Conservation (phyloP, 2,329 filamentous ascomycete genomes). For the Alternaria novae-zelandiae region DNA sequence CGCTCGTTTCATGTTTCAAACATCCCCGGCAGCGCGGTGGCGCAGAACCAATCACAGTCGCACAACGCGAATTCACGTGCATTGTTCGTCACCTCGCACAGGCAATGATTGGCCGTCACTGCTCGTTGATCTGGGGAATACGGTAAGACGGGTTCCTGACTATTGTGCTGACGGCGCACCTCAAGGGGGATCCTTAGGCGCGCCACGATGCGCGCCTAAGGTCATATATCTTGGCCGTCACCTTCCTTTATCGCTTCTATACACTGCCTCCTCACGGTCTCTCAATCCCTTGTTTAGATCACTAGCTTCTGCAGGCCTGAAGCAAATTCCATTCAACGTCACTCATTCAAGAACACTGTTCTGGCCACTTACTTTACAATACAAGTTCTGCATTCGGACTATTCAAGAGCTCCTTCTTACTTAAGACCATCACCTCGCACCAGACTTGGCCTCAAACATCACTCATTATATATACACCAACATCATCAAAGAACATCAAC, state of each 20-base stretch:
- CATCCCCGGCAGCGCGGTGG: slow-evolving; percentile 6
- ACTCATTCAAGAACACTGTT: slow-evolving; percentile 8
- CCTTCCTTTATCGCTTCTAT: neutral
- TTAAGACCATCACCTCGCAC: neutral
- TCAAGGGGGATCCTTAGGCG: slow-evolving; percentile 8
- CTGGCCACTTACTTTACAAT: neutral
- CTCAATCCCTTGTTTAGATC: slow-evolving; percentile 15
- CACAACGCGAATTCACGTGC: slow-evolving; percentile 18
- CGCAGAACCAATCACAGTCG: slow-evolving; percentile 23
- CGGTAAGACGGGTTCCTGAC: neutral
- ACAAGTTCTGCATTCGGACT: neutral
- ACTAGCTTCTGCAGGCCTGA: slow-evolving; percentile 20
- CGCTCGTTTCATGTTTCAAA: slow-evolving; percentile 36
- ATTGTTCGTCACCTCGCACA: neutral
- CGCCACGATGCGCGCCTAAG: neutral
- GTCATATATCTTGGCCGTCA: slow-evolving; percentile 16
- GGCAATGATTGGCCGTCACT: slow-evolving; percentile 19
- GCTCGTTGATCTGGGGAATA: neutral
- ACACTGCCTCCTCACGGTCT: slow-evolving; percentile 22
- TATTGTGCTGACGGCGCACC: neutral
- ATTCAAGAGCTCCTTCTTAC: neutral
- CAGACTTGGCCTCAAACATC: neutral
- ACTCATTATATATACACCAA: neutral
- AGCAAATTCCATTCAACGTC: slow-evolving; percentile 12
- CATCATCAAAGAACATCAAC: neutral